Evolutionary conservation across 176 grass and related monocot species (phyloP).

Genomic region (Neostapfia colusana): DNA sequence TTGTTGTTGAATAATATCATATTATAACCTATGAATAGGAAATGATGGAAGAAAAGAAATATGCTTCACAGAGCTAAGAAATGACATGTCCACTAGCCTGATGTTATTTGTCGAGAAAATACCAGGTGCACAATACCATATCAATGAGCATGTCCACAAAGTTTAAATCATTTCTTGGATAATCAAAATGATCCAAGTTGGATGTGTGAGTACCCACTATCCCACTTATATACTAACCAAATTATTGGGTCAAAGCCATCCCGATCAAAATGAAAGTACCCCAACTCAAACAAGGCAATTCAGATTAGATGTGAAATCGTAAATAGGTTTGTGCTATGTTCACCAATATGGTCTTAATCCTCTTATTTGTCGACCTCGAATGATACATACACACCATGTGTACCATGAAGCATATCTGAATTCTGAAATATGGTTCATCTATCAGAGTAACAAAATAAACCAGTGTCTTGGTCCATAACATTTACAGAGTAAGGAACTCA

Average conservation of each 20-base stretch:
- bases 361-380: background rate
- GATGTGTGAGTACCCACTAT: background rate
- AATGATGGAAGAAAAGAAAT: background rate
- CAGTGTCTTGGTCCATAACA: background rate
- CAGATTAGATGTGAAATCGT: background rate
- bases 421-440: background rate
- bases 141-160: background rate
- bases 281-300: background rate
- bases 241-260: background rate
- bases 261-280: background rate
- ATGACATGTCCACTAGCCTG: background rate
- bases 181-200: background rate
- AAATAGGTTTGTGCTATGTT: background rate
- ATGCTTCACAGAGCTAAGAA: slow-evolving; percentile 6
- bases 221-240: too few species aligned
- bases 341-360: background rate
- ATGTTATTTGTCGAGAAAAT: background rate
- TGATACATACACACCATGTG: background rate
- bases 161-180: background rate
- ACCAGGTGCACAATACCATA: background rate
- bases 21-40: background rate
- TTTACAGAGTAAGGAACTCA: slow-evolving; percentile 10
- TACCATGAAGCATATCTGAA: background rate
- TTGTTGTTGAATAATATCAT: too few species aligned
- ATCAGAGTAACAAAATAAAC: background rate